phyloP scores from a whole-genome alignment of 208 protist genomes.

The Hexamita inflata region DNA sequence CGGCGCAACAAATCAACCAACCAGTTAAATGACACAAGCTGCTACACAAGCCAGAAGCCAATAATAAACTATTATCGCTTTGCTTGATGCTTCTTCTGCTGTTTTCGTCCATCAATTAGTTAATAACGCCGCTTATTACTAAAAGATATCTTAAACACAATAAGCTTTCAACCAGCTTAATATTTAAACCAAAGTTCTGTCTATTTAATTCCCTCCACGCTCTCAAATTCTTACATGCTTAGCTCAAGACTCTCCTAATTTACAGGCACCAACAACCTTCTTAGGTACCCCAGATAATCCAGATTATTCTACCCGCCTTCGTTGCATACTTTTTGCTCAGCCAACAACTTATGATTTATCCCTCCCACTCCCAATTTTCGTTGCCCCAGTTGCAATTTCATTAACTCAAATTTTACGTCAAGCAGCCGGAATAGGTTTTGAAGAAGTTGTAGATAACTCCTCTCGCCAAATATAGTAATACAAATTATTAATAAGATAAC shows the following conservation, averaged over 20 bases:
- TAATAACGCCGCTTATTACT: not conserved
- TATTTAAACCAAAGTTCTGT: not conserved
- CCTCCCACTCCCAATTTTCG: not conserved
- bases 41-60: too few relatives aligned
- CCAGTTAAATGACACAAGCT: too few relatives aligned
- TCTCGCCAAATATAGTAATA: too few relatives aligned
- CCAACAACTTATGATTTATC: not conserved
- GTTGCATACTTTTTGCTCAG: too few relatives aligned
- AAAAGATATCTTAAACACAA: not conserved
- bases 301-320: too few relatives aligned
- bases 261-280: not conserved
- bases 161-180: not conserved
- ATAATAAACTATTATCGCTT: not conserved
- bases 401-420: not conserved
- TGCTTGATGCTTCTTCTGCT: not conserved
- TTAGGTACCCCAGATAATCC: not conserved
- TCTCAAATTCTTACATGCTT: not conserved
- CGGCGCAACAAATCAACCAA: too few relatives aligned
- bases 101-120: not conserved
- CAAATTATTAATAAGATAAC: too few relatives aligned
- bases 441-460: not conserved
- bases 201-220: not conserved
- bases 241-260: not conserved
- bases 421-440: not conserved
- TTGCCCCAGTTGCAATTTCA: not conserved